Evolutionary conservation across 257 asterid genomes (phyloP), one percentile per base, ranked within the genome.

Genomic region (Hygrophila difformis): DNA sequence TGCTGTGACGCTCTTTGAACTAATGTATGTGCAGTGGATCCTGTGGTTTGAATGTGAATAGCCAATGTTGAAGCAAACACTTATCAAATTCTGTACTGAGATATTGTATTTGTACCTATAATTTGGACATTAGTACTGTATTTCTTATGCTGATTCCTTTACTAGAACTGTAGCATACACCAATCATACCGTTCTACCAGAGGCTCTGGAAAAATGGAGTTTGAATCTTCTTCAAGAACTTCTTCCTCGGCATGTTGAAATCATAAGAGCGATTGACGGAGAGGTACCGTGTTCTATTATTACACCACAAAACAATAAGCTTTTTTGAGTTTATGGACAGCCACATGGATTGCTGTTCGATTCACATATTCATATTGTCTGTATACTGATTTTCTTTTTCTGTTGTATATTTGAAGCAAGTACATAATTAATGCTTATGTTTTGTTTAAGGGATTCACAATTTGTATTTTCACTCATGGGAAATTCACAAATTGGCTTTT

Each of bases 201-300:
- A 79, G 72, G 89, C 89, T 41, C 64, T 79, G 49, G 82, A 79
- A 78, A 79, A 75, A 53, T 75, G 84, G 84, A 66, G 73, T 60
- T 60, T 63, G 51, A 26, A 64, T 54, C 74, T 75, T 48, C 71
- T 79, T 13, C 55, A 67, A 50, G 53, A 72, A 53, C 70, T 79
- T 53, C 81, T 79, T 45, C 89, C 89, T 49, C 69, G 89, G 12
- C 89, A 79, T 23, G 69, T 78, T 68, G 78, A 78, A 43, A 78
- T 78, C 61, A 78, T 74, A 53, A 59, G 59, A 55, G 36, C 60
- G 74, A 71, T 78, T 23, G 87, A 78, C 47, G 73, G 63, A 60
- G 83, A 78, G 83, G 87, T 77, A 70, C 22, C n/a, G 23, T 8
- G 12, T 38, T 5, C 46, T 10, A 15, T 15, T n/a, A n/a, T n/a